Evolutionary conservation across 2,329 filamentous ascomycete species (phyloP), one percentile per base, ranked within the genome.

Genomic region (Exophiala spinifera): DNA sequence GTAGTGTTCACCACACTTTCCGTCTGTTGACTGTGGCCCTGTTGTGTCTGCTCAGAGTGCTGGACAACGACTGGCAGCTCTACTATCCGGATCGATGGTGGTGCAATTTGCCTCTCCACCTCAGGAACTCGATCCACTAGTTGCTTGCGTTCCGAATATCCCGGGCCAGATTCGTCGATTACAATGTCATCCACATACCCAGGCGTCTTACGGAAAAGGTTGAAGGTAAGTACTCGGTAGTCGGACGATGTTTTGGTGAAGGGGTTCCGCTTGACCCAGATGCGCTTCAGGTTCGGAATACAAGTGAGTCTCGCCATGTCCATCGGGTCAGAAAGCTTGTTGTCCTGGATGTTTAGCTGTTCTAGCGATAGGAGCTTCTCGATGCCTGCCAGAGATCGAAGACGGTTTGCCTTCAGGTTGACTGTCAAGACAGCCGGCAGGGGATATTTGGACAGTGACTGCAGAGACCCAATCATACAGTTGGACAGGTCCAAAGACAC

Each of bases 381-480:
- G 42, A 97, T 84, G 1, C 94, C 94, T 25, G 90, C 90, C 55
- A 99, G 81, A 1, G 91, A 95, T 55, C 84, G 81, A 55, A 99
- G 80, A 43, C 91, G 85, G 69, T 99, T 99, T 46, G 84, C 89
- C 53, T 92, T 86, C 51, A 99, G 81, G 66, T 97, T 97, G 53
- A 99, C 77, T 1, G 91, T 91, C 1, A 89, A 95, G 59, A 99
- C 96, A 17, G 94, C 92, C 23, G 94, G 92, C 4, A 99, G 79
- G 11, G 94, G 90, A 65, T 87, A 94, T 60, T 88, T 85, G 1
- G 85, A 85, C 39, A 99, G 77, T 1, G 92, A 96, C 65, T 95
- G 88, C 52, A 99, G 78, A 14, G 91, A 94, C 64, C 92, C 89
- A 60, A 99, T 97, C 91, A 97, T 96, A 78, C 92, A 97, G 66